phyloP scores from a whole-genome alignment of 352 stramenopile genomes.

The Globisporangium perplexum region DNA sequence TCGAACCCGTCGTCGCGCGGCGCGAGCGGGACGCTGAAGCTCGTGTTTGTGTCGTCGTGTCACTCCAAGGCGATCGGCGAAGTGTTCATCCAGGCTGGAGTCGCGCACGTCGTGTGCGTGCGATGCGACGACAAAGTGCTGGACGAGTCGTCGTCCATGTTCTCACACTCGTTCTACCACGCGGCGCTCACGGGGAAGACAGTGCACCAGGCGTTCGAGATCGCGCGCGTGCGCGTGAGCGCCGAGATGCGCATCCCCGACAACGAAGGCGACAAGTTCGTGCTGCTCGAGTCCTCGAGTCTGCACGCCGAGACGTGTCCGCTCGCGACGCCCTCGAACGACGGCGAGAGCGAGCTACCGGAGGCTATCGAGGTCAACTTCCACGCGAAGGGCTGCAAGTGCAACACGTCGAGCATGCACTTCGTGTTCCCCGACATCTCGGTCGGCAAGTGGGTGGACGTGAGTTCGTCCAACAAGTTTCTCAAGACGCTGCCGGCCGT shows the following conservation, averaged over 20 bases:
- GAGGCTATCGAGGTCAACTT: conserved; percentile 53
- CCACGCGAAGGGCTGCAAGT: conserved; percentile 37
- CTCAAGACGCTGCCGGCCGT: conserved; percentile 58
- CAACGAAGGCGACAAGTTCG: conserved; percentile 68
- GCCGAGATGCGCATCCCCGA: conserved; percentile 62
- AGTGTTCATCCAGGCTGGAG: conserved; percentile 73
- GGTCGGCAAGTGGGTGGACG: conserved; percentile 67
- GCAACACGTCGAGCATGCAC: conserved; percentile 39
- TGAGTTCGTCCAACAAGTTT: conserved; percentile 66
- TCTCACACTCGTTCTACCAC: conserved; percentile 77
- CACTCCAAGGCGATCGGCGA: conserved; percentile 72
- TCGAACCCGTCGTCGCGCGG: conserved; percentile 19
- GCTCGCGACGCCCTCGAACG: conserved; percentile 14
- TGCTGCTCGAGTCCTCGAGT: conserved; percentile 64
- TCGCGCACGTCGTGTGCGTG: conserved; percentile 75
- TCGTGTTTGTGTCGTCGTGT: conserved; percentile 81
- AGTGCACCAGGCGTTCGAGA: conserved; percentile 70
- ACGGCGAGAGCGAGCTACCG: conserved; percentile 11
- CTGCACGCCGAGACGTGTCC: conserved; percentile 50
- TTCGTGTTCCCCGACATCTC: conserved; percentile 73
- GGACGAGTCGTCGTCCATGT: conserved; percentile 70
- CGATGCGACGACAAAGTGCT: conserved; percentile 59
- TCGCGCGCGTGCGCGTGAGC: conserved; percentile 60
- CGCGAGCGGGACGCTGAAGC: conserved; percentile 44
- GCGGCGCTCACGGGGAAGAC: conserved; percentile 66